Percentiles rank a stretch among this genome's conserved stretches.
Conservation (phyloP, 2,329 filamentous ascomycete genomes). For the Orbilia javanica region DNA sequence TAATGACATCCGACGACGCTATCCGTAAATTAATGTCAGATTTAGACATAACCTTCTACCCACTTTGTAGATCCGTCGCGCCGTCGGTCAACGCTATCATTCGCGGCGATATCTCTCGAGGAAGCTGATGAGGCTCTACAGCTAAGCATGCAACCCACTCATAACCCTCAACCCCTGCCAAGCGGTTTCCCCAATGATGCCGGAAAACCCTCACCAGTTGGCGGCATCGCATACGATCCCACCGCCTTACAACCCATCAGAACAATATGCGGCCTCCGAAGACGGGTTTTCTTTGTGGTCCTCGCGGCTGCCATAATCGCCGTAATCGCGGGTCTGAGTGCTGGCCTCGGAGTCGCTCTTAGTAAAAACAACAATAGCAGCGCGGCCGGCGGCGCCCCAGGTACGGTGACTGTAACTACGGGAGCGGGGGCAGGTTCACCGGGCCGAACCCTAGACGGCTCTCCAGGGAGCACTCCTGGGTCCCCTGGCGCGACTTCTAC, state of each 20-base stretch:
- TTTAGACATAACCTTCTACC: neutral
- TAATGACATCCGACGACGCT: neutral
- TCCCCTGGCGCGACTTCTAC: neutral
- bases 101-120: neutral
- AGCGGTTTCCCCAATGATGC: neutral
- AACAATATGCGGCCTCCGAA: slow-evolving; percentile 13
- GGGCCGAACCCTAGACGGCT: neutral
- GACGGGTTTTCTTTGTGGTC: slow-evolving; percentile 4
- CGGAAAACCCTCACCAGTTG: neutral
- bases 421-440: neutral
- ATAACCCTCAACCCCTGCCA: neutral
- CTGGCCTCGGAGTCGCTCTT: neutral
- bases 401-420: neutral
- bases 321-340: neutral
- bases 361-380: slow-evolving; percentile 6
- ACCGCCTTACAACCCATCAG: neutral
- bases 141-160: neutral
- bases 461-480: neutral
- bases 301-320: slow-evolving; percentile 1
- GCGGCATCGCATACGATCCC: slow-evolving; percentile 4
- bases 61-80: neutral
- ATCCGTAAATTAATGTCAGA: neutral
- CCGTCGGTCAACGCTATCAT: neutral
- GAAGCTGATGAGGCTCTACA: neutral
- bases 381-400: neutral